These are phyloP conservation scores for Karstenula rhodostoma DNA, from an alignment of 2,329 filamentous ascomycete genomes.

Conservation along the genomic window DNA sequence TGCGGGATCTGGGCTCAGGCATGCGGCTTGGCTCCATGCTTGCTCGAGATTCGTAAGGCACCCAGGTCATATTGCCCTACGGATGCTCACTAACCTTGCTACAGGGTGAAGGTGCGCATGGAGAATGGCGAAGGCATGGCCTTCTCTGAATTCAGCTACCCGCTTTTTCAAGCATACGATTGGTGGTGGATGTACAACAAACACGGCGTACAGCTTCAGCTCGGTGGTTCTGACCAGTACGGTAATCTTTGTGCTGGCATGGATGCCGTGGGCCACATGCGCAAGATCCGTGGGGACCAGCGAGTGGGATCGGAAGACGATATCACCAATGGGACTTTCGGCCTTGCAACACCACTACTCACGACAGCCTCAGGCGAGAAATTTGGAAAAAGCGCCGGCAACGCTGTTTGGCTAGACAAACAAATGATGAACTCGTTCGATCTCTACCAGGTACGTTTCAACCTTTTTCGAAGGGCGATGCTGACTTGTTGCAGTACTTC, in stretches of 20 bases:
- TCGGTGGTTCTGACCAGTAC: slow-evolving; percentile 94
- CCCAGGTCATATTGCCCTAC: neutral
- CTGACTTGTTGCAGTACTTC: slow-evolving; percentile 70
- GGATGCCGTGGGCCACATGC: slow-evolving; percentile 82
- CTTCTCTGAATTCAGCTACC: slow-evolving; percentile 91
- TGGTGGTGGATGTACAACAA: slow-evolving; percentile 87
- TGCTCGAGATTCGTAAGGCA: slow-evolving; percentile 80
- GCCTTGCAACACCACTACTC: slow-evolving; percentile 89
- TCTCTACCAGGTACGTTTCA: slow-evolving; percentile 72
- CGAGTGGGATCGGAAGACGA: slow-evolving; percentile 38
- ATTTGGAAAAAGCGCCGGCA: slow-evolving; percentile 93
- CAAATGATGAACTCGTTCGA: slow-evolving; percentile 84
- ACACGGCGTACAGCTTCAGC: slow-evolving; percentile 78
- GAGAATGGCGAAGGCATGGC: slow-evolving; percentile 91
- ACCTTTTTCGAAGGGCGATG: slow-evolving; percentile 1
- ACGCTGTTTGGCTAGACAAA: slow-evolving; percentile 90
- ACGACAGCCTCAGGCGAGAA: slow-evolving; percentile 87
- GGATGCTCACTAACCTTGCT: slow-evolving; percentile 26
- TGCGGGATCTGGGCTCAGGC: slow-evolving; percentile 75
- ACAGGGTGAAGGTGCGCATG: slow-evolving; percentile 80
- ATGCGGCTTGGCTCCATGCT: slow-evolving; percentile 88
- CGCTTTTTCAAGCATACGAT: slow-evolving; percentile 93
- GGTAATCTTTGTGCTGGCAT: slow-evolving; percentile 94
- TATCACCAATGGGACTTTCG: slow-evolving; percentile 66
- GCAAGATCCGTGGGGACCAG: slow-evolving; percentile 39